Percentiles rank a stretch among this genome's conserved stretches.
Conservation (phyloP, 1,139 yeast species). For the Magnusiomyces magnusii region DNA sequence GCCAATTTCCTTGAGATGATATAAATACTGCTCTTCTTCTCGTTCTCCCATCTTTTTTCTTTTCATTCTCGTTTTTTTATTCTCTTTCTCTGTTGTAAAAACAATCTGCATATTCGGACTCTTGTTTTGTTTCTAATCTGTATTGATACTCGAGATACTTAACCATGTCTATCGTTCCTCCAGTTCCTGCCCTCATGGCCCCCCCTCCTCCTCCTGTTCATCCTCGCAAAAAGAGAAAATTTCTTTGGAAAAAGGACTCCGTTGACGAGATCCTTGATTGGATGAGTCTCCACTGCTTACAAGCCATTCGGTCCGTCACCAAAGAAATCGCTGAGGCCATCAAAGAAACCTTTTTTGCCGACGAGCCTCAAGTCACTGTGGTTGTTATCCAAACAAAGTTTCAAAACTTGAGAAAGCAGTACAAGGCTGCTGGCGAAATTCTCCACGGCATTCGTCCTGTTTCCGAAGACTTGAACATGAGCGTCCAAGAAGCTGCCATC, state of each 20-base stretch:
- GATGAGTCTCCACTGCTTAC: constrained; percentile 4
- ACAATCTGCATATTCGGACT: not conserved
- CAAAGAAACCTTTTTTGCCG: constrained; percentile 2
- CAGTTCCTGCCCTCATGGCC: not conserved
- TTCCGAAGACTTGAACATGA: not conserved
- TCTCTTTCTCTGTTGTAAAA: not conserved
- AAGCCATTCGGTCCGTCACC: constrained; percentile 6
- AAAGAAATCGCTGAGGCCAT: constrained; percentile 7
- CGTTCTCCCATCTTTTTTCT: not conserved
- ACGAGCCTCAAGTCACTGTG: constrained; percentile 6
- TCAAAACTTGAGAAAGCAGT: constrained; percentile 5
- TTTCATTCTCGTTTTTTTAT: not conserved
- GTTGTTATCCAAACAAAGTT: constrained; percentile 7
- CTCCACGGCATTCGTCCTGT: not conserved
- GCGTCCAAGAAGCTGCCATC: constrained; percentile 3
- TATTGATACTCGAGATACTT: not conserved
- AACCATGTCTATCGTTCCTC: not conserved
- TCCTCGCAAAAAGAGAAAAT: constrained; percentile 7
- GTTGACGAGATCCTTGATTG: constrained; percentile 8
- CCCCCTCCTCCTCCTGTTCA: not conserved
- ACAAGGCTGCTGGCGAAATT: constrained; percentile 7
- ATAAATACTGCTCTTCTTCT: not conserved
- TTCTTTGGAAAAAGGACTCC: constrained; percentile 7
- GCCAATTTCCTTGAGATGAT: not conserved
- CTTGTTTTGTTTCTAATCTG: not conserved